Conservation (phyloP, 2,329 filamentous ascomycete species). For the Arthrobotrys megalospora region DNA sequence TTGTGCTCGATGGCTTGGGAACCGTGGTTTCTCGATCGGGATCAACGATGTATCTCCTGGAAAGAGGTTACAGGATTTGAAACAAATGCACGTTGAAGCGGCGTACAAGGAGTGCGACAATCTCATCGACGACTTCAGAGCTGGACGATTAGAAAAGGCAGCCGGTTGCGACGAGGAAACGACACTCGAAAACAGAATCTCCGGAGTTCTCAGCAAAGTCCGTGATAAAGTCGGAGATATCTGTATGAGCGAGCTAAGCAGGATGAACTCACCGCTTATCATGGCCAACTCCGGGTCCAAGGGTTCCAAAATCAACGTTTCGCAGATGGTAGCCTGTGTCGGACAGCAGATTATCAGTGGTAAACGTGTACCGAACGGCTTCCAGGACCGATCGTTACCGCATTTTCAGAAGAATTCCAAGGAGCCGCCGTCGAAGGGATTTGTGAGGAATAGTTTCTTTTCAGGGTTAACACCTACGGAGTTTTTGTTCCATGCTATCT, state of each 20-base stretch:
- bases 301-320: slow-evolving; percentile 97
- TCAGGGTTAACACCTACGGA: slow-evolving; percentile 90
- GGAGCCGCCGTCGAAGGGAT: slow-evolving; percentile 94
- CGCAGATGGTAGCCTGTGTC: slow-evolving; percentile 97
- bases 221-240: slow-evolving; percentile 91
- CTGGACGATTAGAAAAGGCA: slow-evolving; percentile 85
- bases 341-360: slow-evolving; percentile 98
- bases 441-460: slow-evolving; percentile 98
- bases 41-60: slow-evolving; percentile 95
- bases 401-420: slow-evolving; percentile 94
- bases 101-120: slow-evolving; percentile 87
- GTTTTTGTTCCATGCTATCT: slow-evolving; percentile 98
- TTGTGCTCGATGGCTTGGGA: slow-evolving; percentile 88
- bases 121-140: slow-evolving; percentile 85
- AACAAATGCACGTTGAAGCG: slow-evolving; percentile 80
- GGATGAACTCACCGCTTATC: slow-evolving; percentile 90
- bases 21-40: slow-evolving; percentile 95
- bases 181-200: slow-evolving; percentile 91
- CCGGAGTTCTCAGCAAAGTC: slow-evolving; percentile 91
- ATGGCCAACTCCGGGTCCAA: slow-evolving; percentile 99
- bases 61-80: slow-evolving; percentile 77
- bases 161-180: slow-evolving; percentile 91
- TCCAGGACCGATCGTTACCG: slow-evolving; percentile 93
- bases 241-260: slow-evolving; percentile 90
- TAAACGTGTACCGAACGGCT: slow-evolving; percentile 92